Conservation (phyloP, 495 filamentous ascomycete genomes). For the Chaetomium cochliodes region DNA sequence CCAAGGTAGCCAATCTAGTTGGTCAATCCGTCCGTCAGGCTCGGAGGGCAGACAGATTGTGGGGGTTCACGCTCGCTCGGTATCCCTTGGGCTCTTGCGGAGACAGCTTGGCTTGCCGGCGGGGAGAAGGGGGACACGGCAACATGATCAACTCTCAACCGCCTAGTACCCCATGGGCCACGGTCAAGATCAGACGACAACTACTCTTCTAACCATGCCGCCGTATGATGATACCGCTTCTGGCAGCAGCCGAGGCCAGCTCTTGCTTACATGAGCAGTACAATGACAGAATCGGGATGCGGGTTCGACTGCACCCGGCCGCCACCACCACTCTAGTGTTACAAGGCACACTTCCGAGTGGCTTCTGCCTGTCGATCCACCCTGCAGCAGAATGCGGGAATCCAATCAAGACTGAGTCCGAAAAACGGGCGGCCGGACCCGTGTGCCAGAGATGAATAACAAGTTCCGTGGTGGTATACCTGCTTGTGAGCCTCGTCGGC, state of each 20-base stretch:
- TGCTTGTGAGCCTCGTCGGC: background rate
- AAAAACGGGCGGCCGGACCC: background rate
- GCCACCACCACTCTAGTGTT: constrained; percentile 1
- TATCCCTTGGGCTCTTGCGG: background rate
- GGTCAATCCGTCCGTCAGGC: background rate
- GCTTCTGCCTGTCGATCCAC: constrained; percentile 10
- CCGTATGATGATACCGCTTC: background rate
- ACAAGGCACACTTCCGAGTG: constrained; percentile 22
- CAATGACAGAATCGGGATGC: constrained; percentile 26
- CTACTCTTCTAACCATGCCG: background rate
- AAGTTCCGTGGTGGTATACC: background rate
- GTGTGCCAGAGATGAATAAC: background rate
- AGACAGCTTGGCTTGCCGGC: background rate
- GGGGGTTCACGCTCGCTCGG: background rate
- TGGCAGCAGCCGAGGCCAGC: background rate
- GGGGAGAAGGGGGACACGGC: background rate
- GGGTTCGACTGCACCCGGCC: constrained; percentile 22
- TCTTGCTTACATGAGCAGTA: constrained; percentile 9
- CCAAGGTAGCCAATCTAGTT: background rate
- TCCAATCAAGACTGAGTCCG: constrained; percentile 16
- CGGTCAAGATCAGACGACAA: background rate
- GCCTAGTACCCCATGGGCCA: no score
- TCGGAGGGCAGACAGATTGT: background rate
- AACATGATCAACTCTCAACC: background rate
- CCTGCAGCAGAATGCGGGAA: background rate